Base-by-base conservation (phyloP, 805 yeast species). In the Alloascoidea hylecoeti region DNA sequence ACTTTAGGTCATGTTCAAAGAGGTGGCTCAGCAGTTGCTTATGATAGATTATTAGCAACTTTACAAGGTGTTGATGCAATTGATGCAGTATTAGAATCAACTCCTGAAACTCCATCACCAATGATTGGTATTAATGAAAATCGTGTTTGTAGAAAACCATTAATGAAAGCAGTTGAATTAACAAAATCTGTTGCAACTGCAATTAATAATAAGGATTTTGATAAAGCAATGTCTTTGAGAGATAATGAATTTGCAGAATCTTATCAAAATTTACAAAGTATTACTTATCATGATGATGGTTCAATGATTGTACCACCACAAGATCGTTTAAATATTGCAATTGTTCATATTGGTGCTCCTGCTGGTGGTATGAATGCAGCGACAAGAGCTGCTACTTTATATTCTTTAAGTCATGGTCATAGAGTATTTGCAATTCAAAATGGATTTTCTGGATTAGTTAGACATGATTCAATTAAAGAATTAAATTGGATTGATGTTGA, bases 1-100 rank as follows among this genome's bases (percentile, higher is more conserved):
- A 77, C 80, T 3, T 60, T 79, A 48, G 89, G 89, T 16, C 89
- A 79, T 47, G 88, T 79, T 34, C 89, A 79, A 60, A 67, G 89
- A 61, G 89, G 89, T 60, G 89, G 89, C 51, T 67, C 79, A 16
- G 85, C 89, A 1, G 84, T 76, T 36, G 84, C 86, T 1, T 75
- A 61, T 48, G 89, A 79, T 53, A 63, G 89, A 49, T 56, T 73
- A 50, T 57, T 80, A 44, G 86, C 86, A 27, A 79, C 89, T 16
- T 52, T 79, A 45, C 89, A 79, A 63, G 89, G 88, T 60, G 86
- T 78, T 35, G 88, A 78, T 48, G 88, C 88, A 4, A 85, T 79
- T 37, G 68, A 74, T 45, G 86, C 86, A 1, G 79, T 79, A 9
- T 62, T 80, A 50, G 83, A 76, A 40, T 58, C 66, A 36, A 68